phyloP scores from a whole-genome alignment of 2,329 filamentous ascomycete genomes.

The Trichoderma sp. region DNA sequence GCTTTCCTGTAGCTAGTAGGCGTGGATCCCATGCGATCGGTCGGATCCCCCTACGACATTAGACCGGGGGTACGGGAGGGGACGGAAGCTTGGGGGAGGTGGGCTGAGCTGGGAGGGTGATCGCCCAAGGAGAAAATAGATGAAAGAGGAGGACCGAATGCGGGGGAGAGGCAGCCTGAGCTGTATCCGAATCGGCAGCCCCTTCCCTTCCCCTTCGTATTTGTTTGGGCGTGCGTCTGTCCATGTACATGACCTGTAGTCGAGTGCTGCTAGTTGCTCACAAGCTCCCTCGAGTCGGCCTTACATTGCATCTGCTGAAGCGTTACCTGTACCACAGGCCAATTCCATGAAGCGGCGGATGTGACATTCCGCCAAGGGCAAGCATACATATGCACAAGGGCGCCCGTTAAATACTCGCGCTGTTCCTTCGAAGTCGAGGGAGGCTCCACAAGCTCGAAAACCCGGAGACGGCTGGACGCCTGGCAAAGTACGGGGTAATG shows the following conservation, averaged over 20 bases:
- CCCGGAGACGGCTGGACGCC: background rate
- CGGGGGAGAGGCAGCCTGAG: constrained; percentile 5
- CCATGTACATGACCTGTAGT: background rate
- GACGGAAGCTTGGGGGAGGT: constrained; percentile 23
- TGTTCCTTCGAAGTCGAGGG: constrained; percentile 12
- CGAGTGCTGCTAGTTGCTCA: background rate
- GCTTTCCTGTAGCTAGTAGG: constrained; percentile 17
- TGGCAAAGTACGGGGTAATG: constrained; percentile 13
- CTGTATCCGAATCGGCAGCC: constrained; percentile 6
- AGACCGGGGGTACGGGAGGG: constrained; percentile 21
- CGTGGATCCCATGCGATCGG: constrained; percentile 24
- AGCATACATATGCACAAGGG: constrained; percentile 16
- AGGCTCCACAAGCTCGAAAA: constrained; percentile 18
- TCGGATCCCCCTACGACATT: constrained; percentile 20
- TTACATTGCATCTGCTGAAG: background rate
- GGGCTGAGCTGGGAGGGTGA: constrained; percentile 19
- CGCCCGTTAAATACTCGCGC: constrained; percentile 19
- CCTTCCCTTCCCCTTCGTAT: background rate
- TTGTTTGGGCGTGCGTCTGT: constrained; percentile 3
- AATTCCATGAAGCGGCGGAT: background rate
- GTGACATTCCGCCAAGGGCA: constrained; percentile 14
- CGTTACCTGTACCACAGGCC: background rate
- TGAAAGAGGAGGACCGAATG: constrained; percentile 5
- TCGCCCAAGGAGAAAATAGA: constrained; percentile 12
- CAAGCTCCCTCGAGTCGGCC: background rate